phyloP scores from a whole-genome alignment of 2,329 filamentous ascomycete species.

The Incumbomyces lentus region DNA sequence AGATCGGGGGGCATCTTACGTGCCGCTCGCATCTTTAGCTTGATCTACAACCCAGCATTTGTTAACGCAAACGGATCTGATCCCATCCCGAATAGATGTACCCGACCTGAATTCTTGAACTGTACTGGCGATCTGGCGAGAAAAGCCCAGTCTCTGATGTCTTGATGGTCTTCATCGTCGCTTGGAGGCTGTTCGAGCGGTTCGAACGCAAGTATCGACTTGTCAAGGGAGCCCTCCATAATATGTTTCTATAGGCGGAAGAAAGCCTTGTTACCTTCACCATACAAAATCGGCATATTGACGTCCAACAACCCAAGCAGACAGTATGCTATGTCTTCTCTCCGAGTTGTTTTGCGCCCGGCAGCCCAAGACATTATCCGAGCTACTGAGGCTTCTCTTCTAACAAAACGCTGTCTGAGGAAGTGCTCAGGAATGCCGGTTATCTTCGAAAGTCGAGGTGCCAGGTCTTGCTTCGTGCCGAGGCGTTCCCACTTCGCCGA shows the following conservation, averaged over 20 bases:
- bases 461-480: conserved; percentile 21
- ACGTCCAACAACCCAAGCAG: conserved; percentile 36
- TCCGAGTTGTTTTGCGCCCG: conserved; percentile 23
- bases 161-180: no score
- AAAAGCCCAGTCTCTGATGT: no score
- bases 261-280: conserved; percentile 23
- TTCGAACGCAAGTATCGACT: neutral
- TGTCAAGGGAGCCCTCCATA: neutral
- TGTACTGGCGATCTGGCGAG: no score
- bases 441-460: conserved; percentile 17
- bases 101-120: no score
- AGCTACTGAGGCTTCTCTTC: conserved; percentile 18
- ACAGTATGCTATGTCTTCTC: conserved; percentile 35
- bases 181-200: no score
- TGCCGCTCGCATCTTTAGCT: no score
- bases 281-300: conserved; percentile 36
- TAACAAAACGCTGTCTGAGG: conserved; percentile 16
- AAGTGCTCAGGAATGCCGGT: conserved; percentile 16
- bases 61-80: no score
- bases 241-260: conserved; percentile 15
- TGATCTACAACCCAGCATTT: no score
- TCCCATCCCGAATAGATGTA: no score
- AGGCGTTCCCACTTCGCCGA: conserved; percentile 15
- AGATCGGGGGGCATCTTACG: no score
- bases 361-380: conserved; percentile 34